Evolutionary conservation across 1,284 basidiomycete genomes (phyloP).

Genomic region (Pseudozyma sp.): DNA sequence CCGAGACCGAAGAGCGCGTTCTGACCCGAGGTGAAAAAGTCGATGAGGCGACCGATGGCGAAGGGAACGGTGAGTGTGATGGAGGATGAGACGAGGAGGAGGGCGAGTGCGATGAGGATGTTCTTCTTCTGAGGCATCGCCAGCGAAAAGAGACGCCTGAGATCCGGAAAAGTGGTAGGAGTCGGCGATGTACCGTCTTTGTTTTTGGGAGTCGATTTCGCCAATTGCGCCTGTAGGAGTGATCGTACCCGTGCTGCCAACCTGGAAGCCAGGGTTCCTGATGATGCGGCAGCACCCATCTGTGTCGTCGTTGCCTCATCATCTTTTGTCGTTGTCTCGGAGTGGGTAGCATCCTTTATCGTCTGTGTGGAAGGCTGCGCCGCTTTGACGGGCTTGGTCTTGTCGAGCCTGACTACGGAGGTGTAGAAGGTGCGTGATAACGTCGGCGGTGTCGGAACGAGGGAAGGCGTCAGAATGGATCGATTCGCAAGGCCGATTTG

Average conservation of each 20-base stretch:
- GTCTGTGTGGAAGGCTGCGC: slow-evolving; percentile 1
- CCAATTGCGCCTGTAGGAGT: slow-evolving; percentile 37
- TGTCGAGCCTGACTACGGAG: slow-evolving; percentile 7
- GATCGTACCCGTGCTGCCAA: slow-evolving; percentile 23
- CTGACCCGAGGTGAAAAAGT: slow-evolving; percentile 65
- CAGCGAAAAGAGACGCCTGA: slow-evolving; percentile 60
- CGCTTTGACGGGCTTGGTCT: slow-evolving; percentile 11
- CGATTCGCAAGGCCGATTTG: neutral
- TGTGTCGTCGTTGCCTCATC: slow-evolving; percentile 1
- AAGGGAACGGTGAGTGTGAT: slow-evolving; percentile 77
- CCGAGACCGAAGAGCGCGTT: slow-evolving; percentile 72
- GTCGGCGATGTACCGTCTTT: slow-evolving; percentile 38
- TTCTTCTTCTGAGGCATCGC: slow-evolving; percentile 62
- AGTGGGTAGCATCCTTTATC: neutral
- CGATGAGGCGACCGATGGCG: slow-evolving; percentile 67
- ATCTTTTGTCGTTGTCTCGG: neutral
- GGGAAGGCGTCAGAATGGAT: neutral
- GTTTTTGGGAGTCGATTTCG: slow-evolving; percentile 42
- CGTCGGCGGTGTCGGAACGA: neutral
- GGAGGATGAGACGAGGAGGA: slow-evolving; percentile 69
- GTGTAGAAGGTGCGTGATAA: slow-evolving; percentile 14
- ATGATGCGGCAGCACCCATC: neutral
- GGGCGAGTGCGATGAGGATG: slow-evolving; percentile 58
- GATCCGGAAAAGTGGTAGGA: slow-evolving; percentile 59
- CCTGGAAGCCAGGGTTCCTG: slow-evolving; percentile 19